phyloP scores from a whole-genome alignment of 2,329 filamentous ascomycete species.

The Xylaria sp. region DNA sequence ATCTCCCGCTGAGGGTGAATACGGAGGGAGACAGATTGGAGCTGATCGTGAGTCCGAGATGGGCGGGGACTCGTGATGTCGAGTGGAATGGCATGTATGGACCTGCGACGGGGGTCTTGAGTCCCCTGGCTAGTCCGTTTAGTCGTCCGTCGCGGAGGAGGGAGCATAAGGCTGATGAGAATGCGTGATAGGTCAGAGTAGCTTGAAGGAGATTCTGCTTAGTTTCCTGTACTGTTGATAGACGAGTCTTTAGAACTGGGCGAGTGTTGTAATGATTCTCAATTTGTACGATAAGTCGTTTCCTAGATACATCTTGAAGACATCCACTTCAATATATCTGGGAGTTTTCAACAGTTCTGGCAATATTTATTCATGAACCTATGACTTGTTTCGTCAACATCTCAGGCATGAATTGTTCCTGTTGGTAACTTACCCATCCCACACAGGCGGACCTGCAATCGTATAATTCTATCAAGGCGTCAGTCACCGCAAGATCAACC shows the following conservation, averaged over 20 bases:
- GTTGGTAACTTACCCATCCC: constrained; percentile 31
- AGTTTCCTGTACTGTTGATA: too few relatives aligned
- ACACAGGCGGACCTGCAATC: constrained; percentile 37
- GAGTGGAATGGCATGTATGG: constrained; percentile 22
- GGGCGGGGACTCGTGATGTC: constrained; percentile 20
- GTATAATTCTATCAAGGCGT: constrained; percentile 33
- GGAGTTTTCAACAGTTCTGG: constrained; percentile 9
- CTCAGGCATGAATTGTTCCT: too few relatives aligned
- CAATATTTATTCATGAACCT: constrained; percentile 22
- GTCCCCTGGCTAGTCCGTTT: constrained; percentile 27
- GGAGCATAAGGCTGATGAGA: constrained; percentile 19
- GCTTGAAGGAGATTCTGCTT: too few relatives aligned
- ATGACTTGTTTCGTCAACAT: background rate
- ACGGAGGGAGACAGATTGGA: background rate
- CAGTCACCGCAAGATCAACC: background rate
- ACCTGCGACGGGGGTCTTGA: constrained; percentile 25
- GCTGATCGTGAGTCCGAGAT: constrained; percentile 17
- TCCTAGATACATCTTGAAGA: too few relatives aligned
- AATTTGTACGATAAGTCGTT: too few relatives aligned
- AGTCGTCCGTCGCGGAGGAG: constrained; percentile 20
- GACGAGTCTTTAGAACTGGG: too few relatives aligned
- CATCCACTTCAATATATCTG: too few relatives aligned
- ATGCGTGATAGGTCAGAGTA: background rate
- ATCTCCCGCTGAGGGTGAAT: constrained; percentile 20
- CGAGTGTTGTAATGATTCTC: too few relatives aligned